Evolutionary conservation across 2,329 filamentous ascomycete species (phyloP).

Genomic region (Scedosporium apiospermum): DNA sequence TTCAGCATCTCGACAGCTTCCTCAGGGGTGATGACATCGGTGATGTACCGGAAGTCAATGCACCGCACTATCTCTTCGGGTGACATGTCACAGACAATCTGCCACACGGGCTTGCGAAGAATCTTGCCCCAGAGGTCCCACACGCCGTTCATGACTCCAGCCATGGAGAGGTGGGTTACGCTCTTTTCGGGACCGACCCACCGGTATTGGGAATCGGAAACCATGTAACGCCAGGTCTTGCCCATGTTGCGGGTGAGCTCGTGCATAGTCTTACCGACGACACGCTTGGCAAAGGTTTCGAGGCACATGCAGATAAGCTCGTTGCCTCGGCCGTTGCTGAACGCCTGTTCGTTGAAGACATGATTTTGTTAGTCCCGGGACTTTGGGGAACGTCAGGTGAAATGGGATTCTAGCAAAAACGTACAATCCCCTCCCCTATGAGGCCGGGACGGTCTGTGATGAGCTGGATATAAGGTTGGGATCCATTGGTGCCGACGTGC

Average conservation of each 20-base stretch:
- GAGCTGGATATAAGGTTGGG: slow-evolving; percentile 11
- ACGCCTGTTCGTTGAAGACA: background rate
- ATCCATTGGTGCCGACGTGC: slow-evolving; percentile 12
- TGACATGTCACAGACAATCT: slow-evolving; percentile 58
- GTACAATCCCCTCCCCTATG: slow-evolving; percentile 11
- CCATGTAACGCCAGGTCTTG: slow-evolving; percentile 60
- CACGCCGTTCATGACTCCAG: slow-evolving; percentile 58
- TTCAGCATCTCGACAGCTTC: slow-evolving; percentile 53
- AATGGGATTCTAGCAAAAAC: background rate
- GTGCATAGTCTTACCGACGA: slow-evolving; percentile 7
- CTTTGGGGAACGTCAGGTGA: background rate
- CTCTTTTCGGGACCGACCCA: slow-evolving; percentile 67
- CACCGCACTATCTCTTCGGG: slow-evolving; percentile 57
- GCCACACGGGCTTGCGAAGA: slow-evolving; percentile 58
- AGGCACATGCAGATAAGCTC: slow-evolving; percentile 8
- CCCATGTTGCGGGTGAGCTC: slow-evolving; percentile 42
- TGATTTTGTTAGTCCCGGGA: background rate
- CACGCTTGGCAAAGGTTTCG: slow-evolving; percentile 7
- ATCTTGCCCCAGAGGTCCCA: slow-evolving; percentile 65
- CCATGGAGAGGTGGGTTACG: slow-evolving; percentile 60
- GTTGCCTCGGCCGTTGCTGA: slow-evolving; percentile 8
- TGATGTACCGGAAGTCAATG: slow-evolving; percentile 65
- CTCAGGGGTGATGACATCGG: slow-evolving; percentile 57
- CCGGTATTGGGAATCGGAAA: slow-evolving; percentile 57
- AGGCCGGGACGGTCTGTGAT: slow-evolving; percentile 10